Conservation (phyloP, 106 monocot species). For the Xerophyta viscosa region DNA sequence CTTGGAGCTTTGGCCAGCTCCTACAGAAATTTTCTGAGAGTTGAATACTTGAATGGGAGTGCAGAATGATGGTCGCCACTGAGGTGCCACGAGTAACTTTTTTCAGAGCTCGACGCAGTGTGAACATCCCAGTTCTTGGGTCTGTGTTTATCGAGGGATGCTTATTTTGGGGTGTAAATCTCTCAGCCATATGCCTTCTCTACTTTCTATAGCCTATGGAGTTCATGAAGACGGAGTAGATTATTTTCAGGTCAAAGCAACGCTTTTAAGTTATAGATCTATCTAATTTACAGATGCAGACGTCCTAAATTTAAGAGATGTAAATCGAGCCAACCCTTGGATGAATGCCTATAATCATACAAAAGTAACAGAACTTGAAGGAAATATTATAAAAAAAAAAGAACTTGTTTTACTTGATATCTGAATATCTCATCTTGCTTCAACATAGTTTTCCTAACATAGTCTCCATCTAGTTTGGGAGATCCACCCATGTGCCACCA, state of each 20-base stretch:
- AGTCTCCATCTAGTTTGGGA: neutral
- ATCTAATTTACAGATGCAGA: too few species aligned
- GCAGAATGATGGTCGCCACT: neutral
- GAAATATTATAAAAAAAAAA: too few species aligned
- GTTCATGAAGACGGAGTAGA: constrained; percentile 3
- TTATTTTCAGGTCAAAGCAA: too few species aligned
- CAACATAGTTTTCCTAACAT: constrained; percentile 4
- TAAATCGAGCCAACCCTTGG: too few species aligned
- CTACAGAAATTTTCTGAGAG: neutral
- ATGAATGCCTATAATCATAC: too few species aligned
- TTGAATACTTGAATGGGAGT: neutral
- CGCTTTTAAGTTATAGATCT: too few species aligned
- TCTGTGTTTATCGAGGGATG: neutral
- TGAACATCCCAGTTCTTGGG: constrained; percentile 1
- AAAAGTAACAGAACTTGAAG: too few species aligned
- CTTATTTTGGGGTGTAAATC: neutral
- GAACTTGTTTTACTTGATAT: constrained; percentile 20
- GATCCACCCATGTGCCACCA: constrained; percentile 1
- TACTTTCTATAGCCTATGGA: constrained; percentile 38
- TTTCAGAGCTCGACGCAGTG: constrained; percentile 5
- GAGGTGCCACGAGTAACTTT: neutral
- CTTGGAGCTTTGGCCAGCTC: neutral
- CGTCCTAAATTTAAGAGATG: neutral
- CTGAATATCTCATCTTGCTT: constrained; percentile 20
- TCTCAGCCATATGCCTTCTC: constrained; percentile 3